phyloP scores from a whole-genome alignment of 2,329 filamentous ascomycete genomes.

The Colletotrichum karsti region DNA sequence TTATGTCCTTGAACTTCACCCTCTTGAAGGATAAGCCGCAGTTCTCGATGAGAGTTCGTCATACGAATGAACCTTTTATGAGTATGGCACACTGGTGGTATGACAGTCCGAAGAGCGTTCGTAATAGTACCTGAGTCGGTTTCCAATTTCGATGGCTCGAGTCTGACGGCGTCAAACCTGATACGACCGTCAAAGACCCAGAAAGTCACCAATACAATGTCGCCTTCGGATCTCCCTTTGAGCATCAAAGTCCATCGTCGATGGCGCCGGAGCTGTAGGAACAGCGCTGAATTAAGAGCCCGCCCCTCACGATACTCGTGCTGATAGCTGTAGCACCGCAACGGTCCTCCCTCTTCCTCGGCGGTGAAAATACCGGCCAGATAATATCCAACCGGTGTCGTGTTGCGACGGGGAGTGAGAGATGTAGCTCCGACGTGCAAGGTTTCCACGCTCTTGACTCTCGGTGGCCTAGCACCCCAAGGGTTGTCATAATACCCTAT shows the following conservation, averaged over 20 bases:
- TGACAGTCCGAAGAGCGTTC: neutral
- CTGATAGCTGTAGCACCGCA: slow-evolving; percentile 7
- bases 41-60: neutral
- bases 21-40: neutral
- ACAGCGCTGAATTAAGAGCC: neutral
- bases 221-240: slow-evolving; percentile 4
- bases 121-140: neutral
- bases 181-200: neutral
- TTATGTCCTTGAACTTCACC: neutral
- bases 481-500: slow-evolving; percentile 5
- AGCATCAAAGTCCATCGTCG: neutral
- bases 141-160: neutral
- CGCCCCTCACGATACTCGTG: slow-evolving; percentile 1
- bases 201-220: neutral
- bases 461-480: neutral
- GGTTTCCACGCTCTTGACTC: neutral
- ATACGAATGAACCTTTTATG: neutral
- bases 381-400: neutral
- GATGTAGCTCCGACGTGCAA: neutral
- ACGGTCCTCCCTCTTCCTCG: neutral
- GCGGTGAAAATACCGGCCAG: neutral
- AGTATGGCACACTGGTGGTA: neutral
- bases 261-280: neutral
- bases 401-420: neutral
- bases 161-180: neutral